Evolutionary conservation across 1,139 yeast species (phyloP).

Genomic region (Kurtzmaniella natalensis): DNA sequence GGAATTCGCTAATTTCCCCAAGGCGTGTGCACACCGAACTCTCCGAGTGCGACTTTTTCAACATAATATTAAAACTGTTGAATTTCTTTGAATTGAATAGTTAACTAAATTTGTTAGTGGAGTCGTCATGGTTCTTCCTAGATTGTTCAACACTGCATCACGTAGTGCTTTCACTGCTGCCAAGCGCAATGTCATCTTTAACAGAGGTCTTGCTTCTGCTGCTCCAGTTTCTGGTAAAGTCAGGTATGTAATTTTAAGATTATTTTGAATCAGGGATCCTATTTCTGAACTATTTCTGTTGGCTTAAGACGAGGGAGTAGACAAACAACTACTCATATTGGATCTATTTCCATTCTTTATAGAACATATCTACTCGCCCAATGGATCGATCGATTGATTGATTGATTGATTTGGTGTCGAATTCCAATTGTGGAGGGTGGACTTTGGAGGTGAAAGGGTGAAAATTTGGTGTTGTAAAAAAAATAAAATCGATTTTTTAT

Average conservation of each 20-base stretch:
- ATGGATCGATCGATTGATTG: too few species aligned
- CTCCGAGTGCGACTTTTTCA: constrained; percentile 8
- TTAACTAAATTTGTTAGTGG: constrained; percentile 8
- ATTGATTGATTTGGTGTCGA: too few species aligned
- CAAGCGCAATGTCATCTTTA: constrained; percentile 71
- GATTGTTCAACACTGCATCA: constrained; percentile 86
- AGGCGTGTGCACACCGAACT: constrained; percentile 7
- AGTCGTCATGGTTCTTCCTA: constrained; percentile 66
- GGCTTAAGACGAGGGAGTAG: too few species aligned
- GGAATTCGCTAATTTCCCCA: constrained; percentile 5
- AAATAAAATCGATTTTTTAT: too few species aligned
- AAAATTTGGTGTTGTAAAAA: too few species aligned
- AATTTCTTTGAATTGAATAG: constrained; percentile 3
- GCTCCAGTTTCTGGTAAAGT: constrained; percentile 83
- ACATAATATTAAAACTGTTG: constrained; percentile 7
- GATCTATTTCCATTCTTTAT: too few species aligned
- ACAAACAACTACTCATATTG: too few species aligned
- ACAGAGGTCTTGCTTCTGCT: constrained; percentile 86
- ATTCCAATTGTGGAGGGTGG: too few species aligned
- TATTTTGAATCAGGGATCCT: too few species aligned
- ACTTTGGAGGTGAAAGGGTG: too few species aligned
- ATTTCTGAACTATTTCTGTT: too few species aligned
- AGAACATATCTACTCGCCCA: too few species aligned
- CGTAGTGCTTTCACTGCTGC: constrained; percentile 90
- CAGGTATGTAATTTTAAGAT: constrained; percentile 78